Conservation (phyloP, 2,329 filamentous ascomycete genomes). For the Colletotrichum sp. region DNA sequence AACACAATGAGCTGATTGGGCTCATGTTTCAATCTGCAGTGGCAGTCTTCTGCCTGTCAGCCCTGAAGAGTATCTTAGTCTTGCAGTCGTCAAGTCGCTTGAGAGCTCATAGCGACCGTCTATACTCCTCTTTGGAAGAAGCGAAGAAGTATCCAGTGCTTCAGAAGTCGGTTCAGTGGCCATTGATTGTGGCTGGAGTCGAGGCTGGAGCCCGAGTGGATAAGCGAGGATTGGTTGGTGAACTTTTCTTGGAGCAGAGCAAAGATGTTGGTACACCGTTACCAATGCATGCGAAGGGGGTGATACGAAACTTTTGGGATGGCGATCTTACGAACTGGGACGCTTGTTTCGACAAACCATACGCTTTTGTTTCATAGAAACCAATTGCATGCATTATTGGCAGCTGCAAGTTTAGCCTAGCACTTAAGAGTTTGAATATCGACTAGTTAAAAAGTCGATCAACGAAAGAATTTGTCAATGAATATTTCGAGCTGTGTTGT, state of each 20-base stretch:
- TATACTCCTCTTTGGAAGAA: constrained; percentile 24
- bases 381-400: not conserved
- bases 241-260: constrained; percentile 30
- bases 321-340: constrained; percentile 37
- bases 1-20: constrained; percentile 29
- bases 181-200: constrained; percentile 39
- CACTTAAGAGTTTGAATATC: not conserved
- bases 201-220: constrained; percentile 27
- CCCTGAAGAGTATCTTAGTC: constrained; percentile 36
- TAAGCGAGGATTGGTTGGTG: constrained; percentile 26
- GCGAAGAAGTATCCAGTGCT: constrained; percentile 10
- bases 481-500: rapidly evolving
- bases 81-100: constrained; percentile 26
- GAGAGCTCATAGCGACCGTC: constrained; percentile 11
- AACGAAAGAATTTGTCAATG: not conserved
- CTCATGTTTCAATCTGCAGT: constrained; percentile 34
- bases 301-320: constrained; percentile 39
- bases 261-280: constrained; percentile 29
- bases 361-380: constrained; percentile 27
- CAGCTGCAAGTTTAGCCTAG: not conserved
- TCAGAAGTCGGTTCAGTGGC: constrained; percentile 36
- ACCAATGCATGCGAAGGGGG: constrained; percentile 32
- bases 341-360: constrained; percentile 40
- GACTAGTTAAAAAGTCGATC: rapidly evolving
- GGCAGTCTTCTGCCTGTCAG: constrained; percentile 39